Conservation (phyloP, 176 grass and related monocot genomes). For the Lolium multiflorum region DNA sequence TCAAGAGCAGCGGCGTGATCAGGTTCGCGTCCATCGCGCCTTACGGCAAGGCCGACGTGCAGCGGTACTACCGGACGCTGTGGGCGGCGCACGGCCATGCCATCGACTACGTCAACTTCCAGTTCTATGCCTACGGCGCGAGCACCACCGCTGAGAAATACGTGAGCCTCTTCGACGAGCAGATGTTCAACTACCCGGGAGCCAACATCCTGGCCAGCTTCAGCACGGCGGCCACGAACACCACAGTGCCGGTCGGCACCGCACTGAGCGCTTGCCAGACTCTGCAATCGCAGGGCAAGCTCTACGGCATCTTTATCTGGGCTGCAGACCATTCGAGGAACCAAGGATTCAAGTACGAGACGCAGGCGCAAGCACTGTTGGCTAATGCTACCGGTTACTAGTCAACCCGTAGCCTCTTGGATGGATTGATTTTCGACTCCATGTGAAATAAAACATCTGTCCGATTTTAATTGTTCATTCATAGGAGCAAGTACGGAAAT, state of each 20-base stretch:
- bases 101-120: conserved; percentile 90
- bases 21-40: conserved; percentile 81
- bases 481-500: not conserved
- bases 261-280: conserved; percentile 55
- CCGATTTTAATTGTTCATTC: not conserved
- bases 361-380: conserved; percentile 56
- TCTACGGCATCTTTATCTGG: conserved; percentile 85
- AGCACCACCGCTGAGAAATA: conserved; percentile 63
- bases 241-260: conserved; percentile 53
- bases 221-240: conserved; percentile 48
- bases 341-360: conserved; percentile 74
- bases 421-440: not conserved
- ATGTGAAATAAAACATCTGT: not conserved
- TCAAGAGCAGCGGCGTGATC: conserved; percentile 67
- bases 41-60: conserved; percentile 54
- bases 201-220: conserved; percentile 81
- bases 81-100: conserved; percentile 48
- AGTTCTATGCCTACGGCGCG: conserved; percentile 73
- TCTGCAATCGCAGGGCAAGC: conserved; percentile 63
- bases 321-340: conserved; percentile 62
- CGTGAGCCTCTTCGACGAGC: conserved; percentile 52
- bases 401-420: not conserved
- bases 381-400: conserved; percentile 41
- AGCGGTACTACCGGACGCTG: conserved; percentile 68
- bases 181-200: conserved; percentile 64